A percentile compares a stretch with the other conserved stretches of the same genome.
These are phyloP conservation scores for Striga hermonthica DNA, from an alignment of 305 asterid genomes.

Conservation along the genomic window DNA sequence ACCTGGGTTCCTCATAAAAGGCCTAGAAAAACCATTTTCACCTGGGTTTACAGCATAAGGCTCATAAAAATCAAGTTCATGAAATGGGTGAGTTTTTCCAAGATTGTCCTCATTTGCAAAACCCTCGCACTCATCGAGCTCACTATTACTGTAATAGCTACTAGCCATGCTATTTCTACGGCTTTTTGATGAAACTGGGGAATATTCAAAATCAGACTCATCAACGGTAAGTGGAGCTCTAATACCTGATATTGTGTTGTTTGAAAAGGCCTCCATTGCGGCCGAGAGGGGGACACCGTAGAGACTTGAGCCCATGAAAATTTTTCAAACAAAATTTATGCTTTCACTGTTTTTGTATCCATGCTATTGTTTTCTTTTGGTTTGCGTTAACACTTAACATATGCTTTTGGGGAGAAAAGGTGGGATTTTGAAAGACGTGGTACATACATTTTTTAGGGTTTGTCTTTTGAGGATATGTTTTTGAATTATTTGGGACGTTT, in stretches of 20 bases:
- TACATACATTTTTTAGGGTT: constrained; percentile 31
- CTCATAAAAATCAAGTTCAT: constrained; percentile 37
- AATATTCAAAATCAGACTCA: constrained; percentile 69
- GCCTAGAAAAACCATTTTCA: constrained; percentile 34
- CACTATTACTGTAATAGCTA: constrained; percentile 54
- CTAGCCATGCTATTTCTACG: constrained; percentile 35
- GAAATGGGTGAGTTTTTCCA: constrained; percentile 37
- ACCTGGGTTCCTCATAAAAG: constrained; percentile 29
- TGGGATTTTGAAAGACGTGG: constrained; percentile 22
- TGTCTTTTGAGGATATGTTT: constrained; percentile 31
- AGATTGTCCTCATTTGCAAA: constrained; percentile 49
- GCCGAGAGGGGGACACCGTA: constrained; percentile 59
- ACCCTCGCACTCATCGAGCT: constrained; percentile 43
- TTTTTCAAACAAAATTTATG: constrained; percentile 12
- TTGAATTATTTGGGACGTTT: constrained; percentile 25
- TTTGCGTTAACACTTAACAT: background rate
- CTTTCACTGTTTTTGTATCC: constrained; percentile 19
- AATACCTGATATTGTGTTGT: constrained; percentile 58
- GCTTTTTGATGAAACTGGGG: constrained; percentile 37
- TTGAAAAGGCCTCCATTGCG: constrained; percentile 40
- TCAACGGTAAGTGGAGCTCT: constrained; percentile 89
- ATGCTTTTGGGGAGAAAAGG: constrained; percentile 27
- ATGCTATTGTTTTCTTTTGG: constrained; percentile 26
- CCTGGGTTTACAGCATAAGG: constrained; percentile 31
- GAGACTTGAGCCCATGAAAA: constrained; percentile 47